These are phyloP conservation scores for Dendrocalamus sinicus DNA, from an alignment of 176 grass and related monocot genomes.

Conservation along the genomic window DNA sequence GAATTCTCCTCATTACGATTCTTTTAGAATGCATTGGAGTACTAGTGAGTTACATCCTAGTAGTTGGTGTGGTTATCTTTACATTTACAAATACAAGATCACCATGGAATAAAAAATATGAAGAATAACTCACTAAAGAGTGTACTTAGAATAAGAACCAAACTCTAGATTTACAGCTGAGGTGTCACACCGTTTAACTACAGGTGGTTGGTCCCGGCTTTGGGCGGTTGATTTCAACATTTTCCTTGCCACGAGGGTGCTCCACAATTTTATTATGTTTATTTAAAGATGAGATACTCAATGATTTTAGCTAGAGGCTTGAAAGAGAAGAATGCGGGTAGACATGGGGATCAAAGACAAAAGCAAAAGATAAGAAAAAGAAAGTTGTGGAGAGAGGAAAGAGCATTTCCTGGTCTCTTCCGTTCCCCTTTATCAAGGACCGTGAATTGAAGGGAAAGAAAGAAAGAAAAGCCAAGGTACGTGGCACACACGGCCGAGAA, in stretches of 20 bases:
- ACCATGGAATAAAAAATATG: neutral
- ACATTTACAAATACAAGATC: neutral
- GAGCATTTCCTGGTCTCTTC: conserved; percentile 47
- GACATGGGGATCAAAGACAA: conserved; percentile 56
- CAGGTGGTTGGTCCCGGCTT: neutral
- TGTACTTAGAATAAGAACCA: neutral
- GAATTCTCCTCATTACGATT: neutral
- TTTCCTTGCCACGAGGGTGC: neutral
- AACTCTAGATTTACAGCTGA: neutral
- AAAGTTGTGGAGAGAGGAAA: conserved; percentile 1
- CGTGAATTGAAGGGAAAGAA: conserved; percentile 43
- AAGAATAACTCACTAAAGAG: neutral
- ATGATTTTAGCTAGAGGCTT: conserved; percentile 40
- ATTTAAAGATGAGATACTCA: neutral
- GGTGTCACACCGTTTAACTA: neutral
- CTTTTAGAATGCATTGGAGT: neutral
- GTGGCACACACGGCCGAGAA: conserved; percentile 68
- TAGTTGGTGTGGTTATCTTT: neutral
- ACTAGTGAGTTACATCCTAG: neutral
- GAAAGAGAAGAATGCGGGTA: conserved; percentile 40
- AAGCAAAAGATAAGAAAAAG: conserved; percentile 54
- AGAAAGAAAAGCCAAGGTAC: conserved; percentile 43
- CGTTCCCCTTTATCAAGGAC: conserved; percentile 41
- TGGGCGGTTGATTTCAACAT: neutral
- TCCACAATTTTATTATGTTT: neutral